These are phyloP conservation scores for Agaricus sinodeliciosus DNA, from an alignment of 768 basidiomycete genomes.

Conservation along the genomic window DNA sequence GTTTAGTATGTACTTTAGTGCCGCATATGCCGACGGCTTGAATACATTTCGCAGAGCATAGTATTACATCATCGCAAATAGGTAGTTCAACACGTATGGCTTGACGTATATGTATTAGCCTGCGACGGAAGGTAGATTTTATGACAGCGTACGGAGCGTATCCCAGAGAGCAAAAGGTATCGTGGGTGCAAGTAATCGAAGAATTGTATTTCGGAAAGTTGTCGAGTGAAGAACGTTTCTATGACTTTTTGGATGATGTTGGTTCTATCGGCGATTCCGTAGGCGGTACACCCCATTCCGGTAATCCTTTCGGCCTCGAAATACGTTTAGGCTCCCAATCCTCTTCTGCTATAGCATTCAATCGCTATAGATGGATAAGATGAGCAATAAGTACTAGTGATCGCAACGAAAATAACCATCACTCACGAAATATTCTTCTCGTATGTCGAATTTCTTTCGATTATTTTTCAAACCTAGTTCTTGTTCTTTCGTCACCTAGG, in stretches of 20 bases:
- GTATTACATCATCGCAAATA: no score
- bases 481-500: conserved; percentile 67
- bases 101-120: no score
- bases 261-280: conserved; percentile 32
- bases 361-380: conserved; percentile 41
- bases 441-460: conserved; percentile 82
- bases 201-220: not conserved
- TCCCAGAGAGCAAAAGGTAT: no score
- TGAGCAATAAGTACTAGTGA: no score
- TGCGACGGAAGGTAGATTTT: not conserved
- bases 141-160: no score
- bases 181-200: no score
- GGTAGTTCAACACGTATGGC: no score
- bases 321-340: conserved; percentile 89
- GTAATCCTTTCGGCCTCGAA: conserved; percentile 75
- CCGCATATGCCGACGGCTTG: no score
- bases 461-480: conserved; percentile 64
- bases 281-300: conserved; percentile 89
- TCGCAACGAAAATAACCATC: not conserved
- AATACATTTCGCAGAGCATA: not conserved
- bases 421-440: conserved; percentile 95
- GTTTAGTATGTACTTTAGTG: no score
- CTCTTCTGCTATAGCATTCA: conserved; percentile 55
- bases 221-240: not conserved
- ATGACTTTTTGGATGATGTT: not conserved